Evolutionary conservation across 371 early-diverging fungal genomes (phyloP).

Genomic region (Mortierella sp.): DNA sequence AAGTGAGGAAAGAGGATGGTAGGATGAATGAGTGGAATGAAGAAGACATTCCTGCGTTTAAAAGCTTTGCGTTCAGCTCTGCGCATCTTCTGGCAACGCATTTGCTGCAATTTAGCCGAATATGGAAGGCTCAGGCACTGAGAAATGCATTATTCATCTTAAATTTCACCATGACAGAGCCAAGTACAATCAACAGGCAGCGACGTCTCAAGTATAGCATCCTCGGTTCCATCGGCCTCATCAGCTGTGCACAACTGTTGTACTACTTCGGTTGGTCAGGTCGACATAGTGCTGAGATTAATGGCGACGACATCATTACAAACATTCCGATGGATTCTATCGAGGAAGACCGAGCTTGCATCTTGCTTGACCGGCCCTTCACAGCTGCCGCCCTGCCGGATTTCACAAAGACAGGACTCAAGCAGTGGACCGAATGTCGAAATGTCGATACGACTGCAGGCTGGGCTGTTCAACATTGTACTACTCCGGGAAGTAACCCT

Average conservation of each 20-base stretch:
- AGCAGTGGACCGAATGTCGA: constrained; percentile 31
- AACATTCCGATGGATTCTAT: constrained; percentile 13
- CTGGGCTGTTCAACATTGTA: constrained; percentile 38
- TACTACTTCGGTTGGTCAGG: constrained; percentile 33
- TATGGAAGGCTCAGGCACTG: no score
- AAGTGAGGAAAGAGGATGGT: background rate
- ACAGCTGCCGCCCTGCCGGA: constrained; percentile 16
- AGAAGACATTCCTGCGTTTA: no score
- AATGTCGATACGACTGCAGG: constrained; percentile 10
- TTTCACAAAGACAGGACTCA: constrained; percentile 14
- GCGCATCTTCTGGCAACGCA: background rate
- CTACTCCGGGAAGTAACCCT: constrained; percentile 19
- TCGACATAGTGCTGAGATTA: background rate
- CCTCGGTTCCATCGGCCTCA: constrained; percentile 19
- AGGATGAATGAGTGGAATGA: background rate
- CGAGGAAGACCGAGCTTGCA: constrained; percentile 40
- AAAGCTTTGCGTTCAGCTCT: no score
- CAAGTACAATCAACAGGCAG: background rate
- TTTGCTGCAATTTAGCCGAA: background rate
- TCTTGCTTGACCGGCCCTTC: constrained; percentile 37
- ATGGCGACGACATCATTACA: background rate
- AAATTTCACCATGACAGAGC: background rate
- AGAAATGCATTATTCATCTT: background rate
- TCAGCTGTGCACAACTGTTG: constrained; percentile 21
- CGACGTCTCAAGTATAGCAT: constrained; percentile 17